A percentile compares a stretch with the other conserved stretches of the same genome.
These are phyloP conservation scores for Diutina rugosa DNA, from an alignment of 1,139 yeast species.

Conservation along the genomic window DNA sequence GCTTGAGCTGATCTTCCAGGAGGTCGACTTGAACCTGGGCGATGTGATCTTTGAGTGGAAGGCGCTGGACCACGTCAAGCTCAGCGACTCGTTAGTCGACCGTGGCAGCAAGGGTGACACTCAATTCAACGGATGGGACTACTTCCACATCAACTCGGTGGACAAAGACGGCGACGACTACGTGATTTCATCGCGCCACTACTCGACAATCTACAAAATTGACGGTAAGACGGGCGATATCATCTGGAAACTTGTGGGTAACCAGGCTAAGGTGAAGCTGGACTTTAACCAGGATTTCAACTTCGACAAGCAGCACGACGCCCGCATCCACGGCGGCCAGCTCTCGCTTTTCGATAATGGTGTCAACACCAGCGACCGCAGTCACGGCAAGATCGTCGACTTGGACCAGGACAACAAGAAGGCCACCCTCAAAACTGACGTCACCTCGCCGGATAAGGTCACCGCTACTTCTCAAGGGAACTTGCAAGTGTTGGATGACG, in stretches of 20 bases:
- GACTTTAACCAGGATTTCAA: slow-evolving; percentile 12
- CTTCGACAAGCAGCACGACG: slow-evolving; percentile 27
- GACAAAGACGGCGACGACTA: slow-evolving; percentile 24
- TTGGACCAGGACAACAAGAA: slow-evolving; percentile 16
- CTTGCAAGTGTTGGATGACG: slow-evolving; percentile 19
- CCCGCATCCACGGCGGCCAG: slow-evolving; percentile 15
- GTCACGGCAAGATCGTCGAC: slow-evolving; percentile 21
- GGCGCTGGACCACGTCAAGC: slow-evolving; percentile 22
- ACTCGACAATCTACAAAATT: slow-evolving; percentile 21
- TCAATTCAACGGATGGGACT: slow-evolving; percentile 24
- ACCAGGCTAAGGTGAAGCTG: slow-evolving; percentile 13
- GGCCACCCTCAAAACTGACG: slow-evolving; percentile 15
- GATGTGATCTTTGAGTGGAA: slow-evolving; percentile 25
- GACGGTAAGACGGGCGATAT: slow-evolving; percentile 22
- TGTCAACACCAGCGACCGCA: slow-evolving; percentile 21
- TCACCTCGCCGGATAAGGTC: slow-evolving; percentile 14
- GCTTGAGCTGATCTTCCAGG: slow-evolving; percentile 20
- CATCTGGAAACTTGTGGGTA: slow-evolving; percentile 21
- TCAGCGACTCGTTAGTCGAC: slow-evolving; percentile 14
- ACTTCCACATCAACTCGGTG: slow-evolving; percentile 27
- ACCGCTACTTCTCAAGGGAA: slow-evolving; percentile 25
- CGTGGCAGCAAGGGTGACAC: slow-evolving; percentile 15
- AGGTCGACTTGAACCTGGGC: slow-evolving; percentile 21
- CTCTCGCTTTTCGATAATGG: slow-evolving; percentile 24
- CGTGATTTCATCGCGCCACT: slow-evolving; percentile 21